Base-by-base conservation (phyloP, 129 eudicot species). In the Kitagawia praeruptora region DNA sequence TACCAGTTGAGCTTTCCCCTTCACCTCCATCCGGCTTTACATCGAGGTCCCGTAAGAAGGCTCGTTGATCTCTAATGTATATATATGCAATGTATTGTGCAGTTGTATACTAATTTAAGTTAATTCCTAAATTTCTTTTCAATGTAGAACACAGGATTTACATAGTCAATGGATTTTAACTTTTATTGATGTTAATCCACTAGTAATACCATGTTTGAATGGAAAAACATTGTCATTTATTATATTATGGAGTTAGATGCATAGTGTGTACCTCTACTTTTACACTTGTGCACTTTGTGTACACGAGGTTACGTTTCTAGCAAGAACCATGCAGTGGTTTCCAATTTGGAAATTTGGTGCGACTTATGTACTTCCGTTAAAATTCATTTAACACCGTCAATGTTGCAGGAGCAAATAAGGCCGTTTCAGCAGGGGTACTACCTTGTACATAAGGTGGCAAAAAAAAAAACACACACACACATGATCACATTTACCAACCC, bases 1-100 rank as follows among this genome's bases (percentile, higher is more conserved):
- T 96, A 64, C 99, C 99, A 7, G 85, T 85, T 48, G 99, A 92
- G 70, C 87, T 86, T 82, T 87, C 96, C 12, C 93, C 94, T 34
- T 95, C 97, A 0, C 88, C 93, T 21, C 91, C 92, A 0, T 88
- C 96, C 16, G 86, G 92, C 5, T 83, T 77, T 81, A 85, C 85
- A 16, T 71, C 44, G n/a, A 92, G 86, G 86, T 87, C 91, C 23
- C 92, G 78, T 77, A 96, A 85, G 89, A 95, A 86, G 90, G 86
- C 56, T 4, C 86, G 95, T 86, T 87, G 88, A 89, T 88, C 51
- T 78, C 39, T 64, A 70, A 16, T 78, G 77, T 72, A 31, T 8
- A 45, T 72, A 31, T 8, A 45, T 53, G 64, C 49, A 63, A 18
- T 84, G 80, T 79, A 44, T 40, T 79, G 40, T 49, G 38, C 78